Conservation (phyloP, 2,329 filamentous ascomycete species). For the Alternaria conjuncta region DNA sequence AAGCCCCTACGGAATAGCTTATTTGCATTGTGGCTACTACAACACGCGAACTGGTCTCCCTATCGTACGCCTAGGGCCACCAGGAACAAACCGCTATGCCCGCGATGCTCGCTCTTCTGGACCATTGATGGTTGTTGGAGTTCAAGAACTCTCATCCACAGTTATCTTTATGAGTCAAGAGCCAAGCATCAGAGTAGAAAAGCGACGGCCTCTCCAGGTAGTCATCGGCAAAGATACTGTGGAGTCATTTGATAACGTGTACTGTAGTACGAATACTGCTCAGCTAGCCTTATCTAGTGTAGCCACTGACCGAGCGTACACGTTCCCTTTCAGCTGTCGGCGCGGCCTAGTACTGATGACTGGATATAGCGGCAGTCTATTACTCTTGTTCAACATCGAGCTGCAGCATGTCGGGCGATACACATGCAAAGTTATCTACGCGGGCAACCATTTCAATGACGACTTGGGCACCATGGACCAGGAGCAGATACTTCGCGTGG, state of each 20-base stretch:
- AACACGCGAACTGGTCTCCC: background rate
- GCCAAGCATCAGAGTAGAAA: background rate
- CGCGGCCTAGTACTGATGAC: background rate
- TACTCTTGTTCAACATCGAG: background rate
- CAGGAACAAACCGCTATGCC: background rate
- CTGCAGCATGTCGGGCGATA: background rate
- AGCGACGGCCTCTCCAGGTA: background rate
- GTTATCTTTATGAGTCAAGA: background rate
- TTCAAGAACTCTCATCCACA: rapidly evolving
- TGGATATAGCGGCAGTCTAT: too few species aligned
- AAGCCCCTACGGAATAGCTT: background rate
- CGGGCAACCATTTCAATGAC: too few species aligned
- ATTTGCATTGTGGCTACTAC: background rate
- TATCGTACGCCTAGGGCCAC: background rate
- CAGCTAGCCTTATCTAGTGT: background rate
- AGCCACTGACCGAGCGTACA: background rate
- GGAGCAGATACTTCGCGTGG: too few species aligned
- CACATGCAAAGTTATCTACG: background rate
- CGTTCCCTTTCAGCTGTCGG: background rate
- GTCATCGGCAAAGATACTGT: background rate
- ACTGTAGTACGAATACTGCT: background rate
- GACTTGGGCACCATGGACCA: too few species aligned
- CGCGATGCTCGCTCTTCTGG: background rate
- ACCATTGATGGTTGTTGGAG: background rate
- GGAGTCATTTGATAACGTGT: rapidly evolving